A percentile compares a stretch with the other conserved stretches of the same genome.
These are phyloP conservation scores for Spathaspora girioi DNA, from an alignment of 805 yeast genomes.

Conservation along the genomic window DNA sequence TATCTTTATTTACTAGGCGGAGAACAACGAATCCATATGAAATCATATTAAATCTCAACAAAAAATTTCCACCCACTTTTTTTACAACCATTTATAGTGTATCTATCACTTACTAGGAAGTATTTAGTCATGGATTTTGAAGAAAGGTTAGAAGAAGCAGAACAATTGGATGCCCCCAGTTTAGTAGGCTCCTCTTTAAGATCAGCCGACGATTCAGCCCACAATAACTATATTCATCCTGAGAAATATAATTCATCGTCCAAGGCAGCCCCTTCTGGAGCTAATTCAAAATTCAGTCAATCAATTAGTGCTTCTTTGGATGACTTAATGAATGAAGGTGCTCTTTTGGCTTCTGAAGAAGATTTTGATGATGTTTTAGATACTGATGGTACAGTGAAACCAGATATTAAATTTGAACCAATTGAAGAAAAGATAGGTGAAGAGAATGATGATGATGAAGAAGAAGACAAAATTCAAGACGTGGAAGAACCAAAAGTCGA, in stretches of 20 bases:
- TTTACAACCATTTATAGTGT: neutral
- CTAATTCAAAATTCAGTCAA: neutral
- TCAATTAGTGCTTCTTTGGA: conserved; percentile 50
- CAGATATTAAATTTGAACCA: conserved; percentile 34
- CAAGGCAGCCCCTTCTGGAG: neutral
- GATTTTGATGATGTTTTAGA: conserved; percentile 52
- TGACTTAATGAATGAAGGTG: conserved; percentile 47
- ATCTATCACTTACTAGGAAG: neutral
- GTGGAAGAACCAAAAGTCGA: conserved; percentile 1
- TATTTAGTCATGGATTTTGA: conserved; percentile 45
- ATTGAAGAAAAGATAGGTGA: conserved; percentile 21
- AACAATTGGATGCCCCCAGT: conserved; percentile 45
- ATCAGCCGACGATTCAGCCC: conserved; percentile 44
- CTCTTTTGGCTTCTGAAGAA: conserved; percentile 47
- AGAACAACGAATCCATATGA: neutral
- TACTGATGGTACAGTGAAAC: conserved; percentile 49
- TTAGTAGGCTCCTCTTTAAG: conserved; percentile 51
- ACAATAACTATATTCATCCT: conserved; percentile 43
- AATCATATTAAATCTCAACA: neutral
- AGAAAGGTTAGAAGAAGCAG: conserved; percentile 51
- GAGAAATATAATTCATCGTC: conserved; percentile 25
- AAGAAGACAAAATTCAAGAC: conserved; percentile 9
- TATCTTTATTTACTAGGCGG: neutral
- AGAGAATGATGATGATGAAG: conserved; percentile 8
- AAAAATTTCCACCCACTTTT: conserved; percentile 1